These are phyloP conservation scores for Paraglomus brasilianum DNA, from an alignment of 192 early-diverging fungal genomes.

Conservation along the genomic window DNA sequence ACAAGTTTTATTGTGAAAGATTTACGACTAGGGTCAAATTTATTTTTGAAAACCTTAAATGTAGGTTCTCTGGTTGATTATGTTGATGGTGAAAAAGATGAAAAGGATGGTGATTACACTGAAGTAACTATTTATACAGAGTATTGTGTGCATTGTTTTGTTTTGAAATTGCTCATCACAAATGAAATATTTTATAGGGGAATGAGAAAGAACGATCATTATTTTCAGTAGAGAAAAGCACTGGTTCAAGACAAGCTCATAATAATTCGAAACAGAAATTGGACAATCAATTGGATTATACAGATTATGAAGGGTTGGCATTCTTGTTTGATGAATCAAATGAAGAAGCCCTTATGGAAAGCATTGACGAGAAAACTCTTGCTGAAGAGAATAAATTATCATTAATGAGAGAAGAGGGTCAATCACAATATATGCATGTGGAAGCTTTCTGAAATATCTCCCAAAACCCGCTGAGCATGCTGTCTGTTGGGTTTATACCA, in stretches of 20 bases:
- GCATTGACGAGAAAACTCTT: slow-evolving; percentile 8
- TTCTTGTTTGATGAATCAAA: background rate
- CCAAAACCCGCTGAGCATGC: slow-evolving; percentile 1
- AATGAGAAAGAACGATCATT: background rate
- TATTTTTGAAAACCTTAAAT: slow-evolving; percentile 10
- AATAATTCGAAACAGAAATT: slow-evolving; percentile 8
- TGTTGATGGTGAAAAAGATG: background rate
- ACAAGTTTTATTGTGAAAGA: background rate
- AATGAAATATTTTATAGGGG: slow-evolving; percentile 5
- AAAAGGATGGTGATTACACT: slow-evolving; percentile 7
- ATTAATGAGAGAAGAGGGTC: slow-evolving; percentile 3
- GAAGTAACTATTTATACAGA: slow-evolving; percentile 12
- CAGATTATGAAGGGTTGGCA: background rate
- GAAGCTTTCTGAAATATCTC: background rate
- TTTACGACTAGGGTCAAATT: slow-evolving; percentile 10
- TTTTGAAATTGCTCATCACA: slow-evolving; percentile 1
- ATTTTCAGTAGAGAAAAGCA: background rate
- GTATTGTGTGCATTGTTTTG: background rate
- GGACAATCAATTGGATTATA: background rate
- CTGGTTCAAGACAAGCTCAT: slow-evolving; percentile 9
- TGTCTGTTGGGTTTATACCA: too few relatives aligned
- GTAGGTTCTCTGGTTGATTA: background rate
- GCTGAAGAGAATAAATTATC: background rate
- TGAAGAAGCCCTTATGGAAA: background rate
- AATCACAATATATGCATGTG: background rate